phyloP scores from a whole-genome alignment of 768 basidiomycete genomes.

The Dacryopinax spathularia region DNA sequence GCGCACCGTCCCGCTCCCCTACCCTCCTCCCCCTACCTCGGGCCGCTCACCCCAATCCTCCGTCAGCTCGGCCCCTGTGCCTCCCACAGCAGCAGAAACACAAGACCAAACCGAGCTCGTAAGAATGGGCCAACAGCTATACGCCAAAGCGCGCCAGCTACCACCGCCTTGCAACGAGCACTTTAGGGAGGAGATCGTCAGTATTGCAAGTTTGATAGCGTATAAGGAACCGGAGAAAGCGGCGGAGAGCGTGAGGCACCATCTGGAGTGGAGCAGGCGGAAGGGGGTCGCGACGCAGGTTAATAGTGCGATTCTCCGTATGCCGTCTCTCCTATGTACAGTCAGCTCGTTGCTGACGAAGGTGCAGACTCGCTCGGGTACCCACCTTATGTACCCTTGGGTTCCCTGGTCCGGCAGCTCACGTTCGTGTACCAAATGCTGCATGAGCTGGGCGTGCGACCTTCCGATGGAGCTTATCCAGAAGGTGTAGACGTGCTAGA shows the following conservation, averaged over 20 bases:
- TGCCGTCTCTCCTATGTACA: not conserved
- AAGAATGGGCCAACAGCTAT: not conserved
- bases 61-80: not conserved
- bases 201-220: not conserved
- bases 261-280: slow-evolving; percentile 4
- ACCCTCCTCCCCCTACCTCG: not conserved
- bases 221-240: slow-evolving; percentile 2
- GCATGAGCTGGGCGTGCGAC: not conserved
- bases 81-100: not conserved
- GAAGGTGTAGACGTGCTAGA: not conserved
- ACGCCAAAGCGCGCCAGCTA: not conserved
- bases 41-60: not conserved
- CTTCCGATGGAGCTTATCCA: not conserved
- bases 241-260: not conserved
- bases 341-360: not conserved
- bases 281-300: not conserved
- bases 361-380: not conserved
- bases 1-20: not conserved
- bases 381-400: not conserved
- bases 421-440: slow-evolving; percentile 2
- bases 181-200: not conserved
- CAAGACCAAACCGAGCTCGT: not conserved
- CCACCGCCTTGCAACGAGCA: not conserved
- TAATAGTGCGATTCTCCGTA: not conserved
- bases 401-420: not conserved